Evolutionary conservation across 2,329 filamentous ascomycete genomes (phyloP).

Genomic region (Tolypocladium cylindrosporum): DNA sequence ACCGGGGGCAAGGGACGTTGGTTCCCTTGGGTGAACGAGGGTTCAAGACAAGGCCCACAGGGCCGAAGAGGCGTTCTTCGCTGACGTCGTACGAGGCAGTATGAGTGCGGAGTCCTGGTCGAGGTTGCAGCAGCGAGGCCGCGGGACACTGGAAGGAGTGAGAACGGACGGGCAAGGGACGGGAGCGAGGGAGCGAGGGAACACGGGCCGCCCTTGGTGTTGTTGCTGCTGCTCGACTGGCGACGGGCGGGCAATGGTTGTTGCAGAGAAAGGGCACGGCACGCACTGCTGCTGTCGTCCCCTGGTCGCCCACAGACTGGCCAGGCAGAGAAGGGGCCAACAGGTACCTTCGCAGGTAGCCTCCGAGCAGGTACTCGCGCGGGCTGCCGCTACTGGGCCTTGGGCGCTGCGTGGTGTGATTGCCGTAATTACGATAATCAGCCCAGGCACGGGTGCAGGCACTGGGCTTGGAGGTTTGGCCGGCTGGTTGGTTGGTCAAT

Average conservation of each 20-base stretch:
- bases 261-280: neutral
- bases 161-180: neutral
- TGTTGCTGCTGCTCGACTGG: neutral
- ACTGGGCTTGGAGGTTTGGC: neutral
- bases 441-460: conserved; percentile 3
- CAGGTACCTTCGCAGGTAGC: too few species aligned
- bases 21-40: neutral
- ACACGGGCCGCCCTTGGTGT: neutral
- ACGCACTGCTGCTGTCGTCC: neutral
- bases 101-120: neutral
- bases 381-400: neutral
- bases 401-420: conserved; percentile 3
- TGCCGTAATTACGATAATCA: conserved; percentile 13
- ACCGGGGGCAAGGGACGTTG: neutral
- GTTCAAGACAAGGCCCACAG: conserved; percentile 2
- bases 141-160: neutral
- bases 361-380: too few species aligned
- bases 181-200: neutral
- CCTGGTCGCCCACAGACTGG: neutral
- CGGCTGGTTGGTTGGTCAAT: neutral
- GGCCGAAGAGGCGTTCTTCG: neutral
- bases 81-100: neutral
- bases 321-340: neutral
- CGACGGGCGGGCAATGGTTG: neutral
- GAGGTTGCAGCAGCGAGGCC: neutral